Evolutionary conservation across 2,329 filamentous ascomycete genomes (phyloP).

Genomic region (Ophioceras dolichostomum): DNA sequence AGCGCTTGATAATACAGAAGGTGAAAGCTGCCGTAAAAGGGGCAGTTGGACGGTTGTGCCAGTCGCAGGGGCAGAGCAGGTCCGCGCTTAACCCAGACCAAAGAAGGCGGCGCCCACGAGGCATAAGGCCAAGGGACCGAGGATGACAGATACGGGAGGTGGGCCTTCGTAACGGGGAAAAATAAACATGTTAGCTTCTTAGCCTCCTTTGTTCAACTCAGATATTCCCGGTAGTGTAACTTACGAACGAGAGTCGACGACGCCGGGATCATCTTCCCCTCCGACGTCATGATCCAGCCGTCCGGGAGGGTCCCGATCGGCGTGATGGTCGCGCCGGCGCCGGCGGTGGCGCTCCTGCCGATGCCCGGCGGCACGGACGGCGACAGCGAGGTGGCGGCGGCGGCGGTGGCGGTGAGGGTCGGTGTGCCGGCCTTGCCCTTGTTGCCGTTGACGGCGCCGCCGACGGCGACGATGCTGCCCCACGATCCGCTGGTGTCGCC

Average conservation of each 20-base stretch:
- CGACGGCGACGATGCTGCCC: constrained; percentile 71
- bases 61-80: no score
- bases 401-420: constrained; percentile 42
- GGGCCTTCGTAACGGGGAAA: no score
- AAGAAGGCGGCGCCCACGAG: no score
- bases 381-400: constrained; percentile 50
- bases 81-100: no score
- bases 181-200: no score
- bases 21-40: no score
- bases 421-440: constrained; percentile 39
- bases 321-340: constrained; percentile 35
- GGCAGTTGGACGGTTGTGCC: no score
- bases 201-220: no score
- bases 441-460: constrained; percentile 62
- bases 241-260: constrained; percentile 47
- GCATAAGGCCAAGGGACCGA: no score
- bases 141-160: no score
- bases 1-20: no score
- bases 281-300: constrained; percentile 69
- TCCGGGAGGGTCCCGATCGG: constrained; percentile 49
- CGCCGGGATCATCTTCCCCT: constrained; percentile 68
- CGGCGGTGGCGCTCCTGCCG: constrained; percentile 39
- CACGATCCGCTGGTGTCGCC: constrained; percentile 65
- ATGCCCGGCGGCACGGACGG: constrained; percentile 60
- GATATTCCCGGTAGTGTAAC: constrained; percentile 4